Conservation (phyloP, 495 filamentous ascomycete species). For the Neurospora sp. region DNA sequence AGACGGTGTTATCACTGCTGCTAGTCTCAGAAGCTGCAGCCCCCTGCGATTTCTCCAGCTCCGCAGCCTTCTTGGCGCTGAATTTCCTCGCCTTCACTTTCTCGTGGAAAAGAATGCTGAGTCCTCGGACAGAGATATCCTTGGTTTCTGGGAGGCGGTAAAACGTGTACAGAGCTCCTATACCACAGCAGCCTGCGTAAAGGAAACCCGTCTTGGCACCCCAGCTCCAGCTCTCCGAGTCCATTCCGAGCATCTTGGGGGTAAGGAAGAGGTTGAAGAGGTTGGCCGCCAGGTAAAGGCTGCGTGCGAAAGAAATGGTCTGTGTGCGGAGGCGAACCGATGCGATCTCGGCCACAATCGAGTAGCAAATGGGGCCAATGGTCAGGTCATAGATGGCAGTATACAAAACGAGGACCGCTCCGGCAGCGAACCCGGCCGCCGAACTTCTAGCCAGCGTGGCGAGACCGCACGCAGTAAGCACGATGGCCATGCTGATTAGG, state of each 20-base stretch:
- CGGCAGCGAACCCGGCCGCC: conserved; percentile 35
- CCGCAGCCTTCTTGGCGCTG: conserved; percentile 7
- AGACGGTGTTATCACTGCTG: not conserved
- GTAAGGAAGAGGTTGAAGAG: conserved; percentile 38
- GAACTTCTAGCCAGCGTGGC: conserved; percentile 15
- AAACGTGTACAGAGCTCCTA: conserved; percentile 33
- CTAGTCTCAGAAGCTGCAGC: not conserved
- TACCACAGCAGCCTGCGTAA: conserved; percentile 41
- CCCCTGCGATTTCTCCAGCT: conserved; percentile 1
- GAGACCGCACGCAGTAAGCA: conserved; percentile 26
- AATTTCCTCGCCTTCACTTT: conserved; percentile 40
- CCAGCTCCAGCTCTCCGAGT: conserved; percentile 41
- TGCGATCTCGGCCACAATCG: conserved; percentile 49
- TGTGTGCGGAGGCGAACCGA: conserved; percentile 44
- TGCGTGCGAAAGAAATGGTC: conserved; percentile 47
- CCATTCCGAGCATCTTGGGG: conserved; percentile 36
- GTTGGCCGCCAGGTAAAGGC: conserved; percentile 42
- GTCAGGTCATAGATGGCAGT: conserved; percentile 44
- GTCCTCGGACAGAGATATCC: conserved; percentile 41
- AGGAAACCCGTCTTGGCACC: conserved; percentile 43
- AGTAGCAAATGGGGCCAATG: conserved; percentile 52
- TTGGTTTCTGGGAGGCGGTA: conserved; percentile 35
- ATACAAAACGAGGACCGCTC: conserved; percentile 42
- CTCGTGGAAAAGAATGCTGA: conserved; percentile 50
- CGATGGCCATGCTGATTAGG: conserved; percentile 27